Base-by-base conservation (phyloP, 1,139 yeast species). In the Taphrina populina region DNA sequence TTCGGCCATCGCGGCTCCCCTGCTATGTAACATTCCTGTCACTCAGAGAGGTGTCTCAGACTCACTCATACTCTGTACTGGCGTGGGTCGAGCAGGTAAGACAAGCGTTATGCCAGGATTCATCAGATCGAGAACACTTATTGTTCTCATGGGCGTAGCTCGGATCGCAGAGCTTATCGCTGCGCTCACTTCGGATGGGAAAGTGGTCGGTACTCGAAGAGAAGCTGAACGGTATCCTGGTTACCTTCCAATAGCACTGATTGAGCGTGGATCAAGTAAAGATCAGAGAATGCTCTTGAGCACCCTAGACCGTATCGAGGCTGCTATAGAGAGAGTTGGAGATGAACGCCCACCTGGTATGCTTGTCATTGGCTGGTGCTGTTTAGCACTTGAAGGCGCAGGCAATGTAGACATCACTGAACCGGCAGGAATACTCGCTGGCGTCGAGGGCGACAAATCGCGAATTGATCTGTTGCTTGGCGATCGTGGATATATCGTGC, bases 41-140 rank as follows among this genome's bases (percentile, higher is more conserved):
- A 92, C 98, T 0, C 96, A 88, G 66, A 74, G 98, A 61, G 94
- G 86, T 44, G 90, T 87, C 1, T 88, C 95, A 2, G 97, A 90
- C 68, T 96, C 90, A 69, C 90, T 90, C 1, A 75, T 90, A 56
- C 82, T 92, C 26, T 88, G 96, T 69, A 92, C 98, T 0, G 98
- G 98, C 8, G 88, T 96, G 0, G 97, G 96, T 0, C 80, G 95
- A 58, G 80, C 84, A 35, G 97, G 97, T 2, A 83, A 82, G 2
- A 70, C 87, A 47, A 96, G 96, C 0, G 75, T 75, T 52, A 72
- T 87, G 15, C 97, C 98, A 0, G 84, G 80, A 57, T 90, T 77
- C 70, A 84, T 80, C 2, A 67, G 71, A 32, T 71, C 83, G 2
- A 73, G 97, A 64, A 92, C 98, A 0, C 84, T 95, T 0, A 82